These are phyloP conservation scores for Saccharum spontaneum DNA, from an alignment of 176 grass and related monocot genomes.

Conservation along the genomic window DNA sequence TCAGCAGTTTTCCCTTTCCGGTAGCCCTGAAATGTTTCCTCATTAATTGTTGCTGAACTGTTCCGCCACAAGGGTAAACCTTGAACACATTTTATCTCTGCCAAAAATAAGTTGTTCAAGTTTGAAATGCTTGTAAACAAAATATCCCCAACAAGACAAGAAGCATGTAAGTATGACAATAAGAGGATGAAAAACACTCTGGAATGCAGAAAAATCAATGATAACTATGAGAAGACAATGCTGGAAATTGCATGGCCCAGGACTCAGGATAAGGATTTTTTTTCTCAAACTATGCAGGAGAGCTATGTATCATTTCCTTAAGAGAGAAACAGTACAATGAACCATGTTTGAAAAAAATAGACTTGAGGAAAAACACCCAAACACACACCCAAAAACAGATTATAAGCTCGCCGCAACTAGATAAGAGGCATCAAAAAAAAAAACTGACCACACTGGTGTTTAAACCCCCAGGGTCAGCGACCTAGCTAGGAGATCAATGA, in stretches of 20 bases:
- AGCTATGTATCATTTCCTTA: background rate
- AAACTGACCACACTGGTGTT: background rate
- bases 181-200: background rate
- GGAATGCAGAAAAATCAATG: conserved; percentile 26
- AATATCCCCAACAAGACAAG: background rate
- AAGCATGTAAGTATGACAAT: conserved; percentile 12
- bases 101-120: conserved; percentile 31
- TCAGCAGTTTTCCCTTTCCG: conserved; percentile 41
- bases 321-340: background rate
- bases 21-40: conserved; percentile 56
- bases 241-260: background rate
- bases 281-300: background rate
- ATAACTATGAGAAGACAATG: background rate
- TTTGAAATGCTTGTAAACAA: conserved; percentile 20
- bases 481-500: background rate
- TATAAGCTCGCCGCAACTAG: background rate
- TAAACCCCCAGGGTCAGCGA: background rate
- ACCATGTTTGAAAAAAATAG: background rate
- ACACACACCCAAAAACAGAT: background rate
- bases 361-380: background rate
- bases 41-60: conserved; percentile 54
- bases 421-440: background rate
- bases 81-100: conserved; percentile 61
- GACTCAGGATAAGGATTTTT: background rate
- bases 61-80: conserved; percentile 58